Conservation (phyloP, 306 rosid species). For the Citrullus amarus region DNA sequence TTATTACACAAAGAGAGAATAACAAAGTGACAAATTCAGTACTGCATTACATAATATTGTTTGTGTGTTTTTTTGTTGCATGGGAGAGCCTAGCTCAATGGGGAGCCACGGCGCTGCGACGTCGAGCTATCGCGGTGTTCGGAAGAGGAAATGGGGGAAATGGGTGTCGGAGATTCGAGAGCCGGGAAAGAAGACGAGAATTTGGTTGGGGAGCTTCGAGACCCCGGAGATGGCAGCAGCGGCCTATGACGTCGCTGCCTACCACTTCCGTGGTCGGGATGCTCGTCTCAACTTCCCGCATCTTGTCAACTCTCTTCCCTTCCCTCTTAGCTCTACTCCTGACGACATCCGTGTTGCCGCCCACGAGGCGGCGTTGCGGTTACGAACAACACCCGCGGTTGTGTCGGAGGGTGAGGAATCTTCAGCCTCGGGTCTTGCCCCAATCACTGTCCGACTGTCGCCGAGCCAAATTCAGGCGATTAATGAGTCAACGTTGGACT, state of each 20-base stretch:
- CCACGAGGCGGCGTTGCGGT: constrained; percentile 50
- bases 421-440: background rate
- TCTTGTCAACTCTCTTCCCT: constrained; percentile 28
- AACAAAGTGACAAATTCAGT: background rate
- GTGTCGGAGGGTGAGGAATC: background rate
- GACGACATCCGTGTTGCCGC: constrained; percentile 64
- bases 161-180: constrained; percentile 91
- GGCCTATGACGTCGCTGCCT: constrained; percentile 77
- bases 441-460: constrained; percentile 48
- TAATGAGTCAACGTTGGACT: constrained; percentile 72
- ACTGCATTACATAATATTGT: background rate
- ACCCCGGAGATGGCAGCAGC: constrained; percentile 77
- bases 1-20: no score
- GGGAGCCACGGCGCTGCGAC: constrained; percentile 24
- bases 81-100: background rate
- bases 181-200: constrained; percentile 68
- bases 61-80: background rate
- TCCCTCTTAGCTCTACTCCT: constrained; percentile 34
- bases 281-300: constrained; percentile 62
- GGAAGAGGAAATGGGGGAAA: constrained; percentile 98
- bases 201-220: constrained; percentile 87
- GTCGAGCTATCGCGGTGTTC: constrained; percentile 68
- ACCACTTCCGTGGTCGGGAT: constrained; percentile 42
- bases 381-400: constrained; percentile 7
- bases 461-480: constrained; percentile 78